A percentile compares a stretch with the other conserved stretches of the same genome.
These are phyloP conservation scores for Bolboschoenus planiculmis DNA, from an alignment of 176 grass and related monocot species.

Conservation along the genomic window DNA sequence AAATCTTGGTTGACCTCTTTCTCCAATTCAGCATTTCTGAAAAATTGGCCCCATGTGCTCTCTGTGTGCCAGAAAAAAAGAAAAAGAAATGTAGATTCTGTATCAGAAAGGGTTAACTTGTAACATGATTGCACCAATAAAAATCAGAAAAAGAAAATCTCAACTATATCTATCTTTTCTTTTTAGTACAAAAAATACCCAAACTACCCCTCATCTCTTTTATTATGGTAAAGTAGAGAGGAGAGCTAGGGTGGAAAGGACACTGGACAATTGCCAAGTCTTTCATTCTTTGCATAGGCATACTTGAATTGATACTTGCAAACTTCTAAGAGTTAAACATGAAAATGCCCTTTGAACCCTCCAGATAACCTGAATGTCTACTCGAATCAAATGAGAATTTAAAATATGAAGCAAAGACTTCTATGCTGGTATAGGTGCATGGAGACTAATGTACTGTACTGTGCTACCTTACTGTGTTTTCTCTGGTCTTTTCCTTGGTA, in stretches of 20 bases:
- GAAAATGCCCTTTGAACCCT: not conserved
- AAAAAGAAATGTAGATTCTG: not conserved
- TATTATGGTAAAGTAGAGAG: not conserved
- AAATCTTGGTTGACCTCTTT: constrained; percentile 94
- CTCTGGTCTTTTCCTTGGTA: not conserved
- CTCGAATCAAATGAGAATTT: not conserved
- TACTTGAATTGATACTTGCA: not conserved
- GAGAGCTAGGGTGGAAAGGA: not conserved
- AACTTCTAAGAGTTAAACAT: not conserved
- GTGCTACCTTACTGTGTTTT: not conserved
- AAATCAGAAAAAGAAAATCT: not conserved
- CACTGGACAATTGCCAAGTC: not conserved
- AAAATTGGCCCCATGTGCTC: constrained; percentile 95
- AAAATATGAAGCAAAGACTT: not conserved
- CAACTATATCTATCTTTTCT: not conserved
- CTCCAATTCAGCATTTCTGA: constrained; percentile 89
- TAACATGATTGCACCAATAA: not conserved
- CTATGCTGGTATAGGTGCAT: not conserved
- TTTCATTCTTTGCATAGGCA: not conserved
- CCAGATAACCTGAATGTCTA: not conserved
- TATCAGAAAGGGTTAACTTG: not conserved
- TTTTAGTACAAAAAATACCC: not conserved
- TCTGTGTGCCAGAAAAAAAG: constrained; percentile 33
- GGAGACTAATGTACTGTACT: not conserved
- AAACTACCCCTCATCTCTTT: not conserved